Percentiles rank a stretch among this genome's conserved stretches.
Evolutionary conservation across 2,329 filamentous ascomycete genomes (phyloP).

Genomic region (Claviceps sorghi): DNA sequence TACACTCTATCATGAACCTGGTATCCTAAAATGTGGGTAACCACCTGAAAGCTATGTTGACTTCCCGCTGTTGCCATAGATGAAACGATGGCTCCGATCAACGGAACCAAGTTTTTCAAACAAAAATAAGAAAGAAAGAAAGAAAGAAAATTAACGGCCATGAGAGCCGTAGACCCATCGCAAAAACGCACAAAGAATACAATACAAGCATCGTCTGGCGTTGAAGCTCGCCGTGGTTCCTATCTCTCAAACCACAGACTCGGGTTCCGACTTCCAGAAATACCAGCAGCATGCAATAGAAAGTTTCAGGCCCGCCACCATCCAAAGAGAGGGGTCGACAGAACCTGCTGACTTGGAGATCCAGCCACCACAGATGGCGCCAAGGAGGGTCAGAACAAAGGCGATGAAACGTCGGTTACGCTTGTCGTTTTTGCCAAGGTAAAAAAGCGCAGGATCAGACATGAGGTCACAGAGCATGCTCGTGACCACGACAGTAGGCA

Average conservation of each 20-base stretch:
- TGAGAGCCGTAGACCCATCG: background rate
- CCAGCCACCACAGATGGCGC: slow-evolving; percentile 35
- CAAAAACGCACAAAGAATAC: background rate
- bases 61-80: background rate
- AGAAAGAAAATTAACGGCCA: background rate
- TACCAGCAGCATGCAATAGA: slow-evolving; percentile 22
- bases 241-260: slow-evolving; percentile 1
- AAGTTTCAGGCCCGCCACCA: slow-evolving; percentile 30
- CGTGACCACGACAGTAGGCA: slow-evolving; percentile 41
- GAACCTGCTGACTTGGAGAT: slow-evolving; percentile 27
- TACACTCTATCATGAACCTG: too few species aligned
- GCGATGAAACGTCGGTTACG: slow-evolving; percentile 32
- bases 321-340: slow-evolving; percentile 29
- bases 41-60: background rate
- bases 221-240: background rate
- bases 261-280: slow-evolving; percentile 14
- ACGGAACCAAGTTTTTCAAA: background rate
- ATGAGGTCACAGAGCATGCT: slow-evolving; percentile 38
- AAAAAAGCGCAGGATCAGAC: slow-evolving; percentile 33
- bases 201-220: background rate
- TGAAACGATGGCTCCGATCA: background rate
- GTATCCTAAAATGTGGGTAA: too few species aligned
- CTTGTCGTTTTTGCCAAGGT: slow-evolving; percentile 29
- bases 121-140: too few species aligned
- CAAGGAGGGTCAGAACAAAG: slow-evolving; percentile 30